Evolutionary conservation across 257 asterid genomes (phyloP), one percentile per base, ranked within the genome.

Genomic region (Haberlea rhodopensis): DNA sequence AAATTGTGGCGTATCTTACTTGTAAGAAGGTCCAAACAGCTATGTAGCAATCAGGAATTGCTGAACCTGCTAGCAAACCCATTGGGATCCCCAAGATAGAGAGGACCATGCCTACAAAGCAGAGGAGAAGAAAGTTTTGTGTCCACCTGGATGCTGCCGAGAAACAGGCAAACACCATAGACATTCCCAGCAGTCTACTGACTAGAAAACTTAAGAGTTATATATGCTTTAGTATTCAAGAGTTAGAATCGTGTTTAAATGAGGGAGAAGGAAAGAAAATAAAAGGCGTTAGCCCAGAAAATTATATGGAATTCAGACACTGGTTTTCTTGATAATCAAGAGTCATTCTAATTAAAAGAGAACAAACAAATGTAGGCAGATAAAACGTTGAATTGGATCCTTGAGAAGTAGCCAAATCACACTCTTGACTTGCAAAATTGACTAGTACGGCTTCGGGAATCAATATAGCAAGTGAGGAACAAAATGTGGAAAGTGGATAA

Each of bases 151-250:
- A 61, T 51, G 60, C 0, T 8, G 15, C 68, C 62, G 22, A 34
- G 21, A 51, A 53, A 27, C 55, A 52, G 23, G 31, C 31, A 51
- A 69, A 34, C 2, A 31, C 73, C 61, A 60, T 28, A 24, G 31
- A 60, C 29, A 34, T 25, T 21, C 60, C 55, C 68, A n/a, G 59
- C 13, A 60, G 29, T 24, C 13, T 15, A 32, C 62, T 8, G 6
- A 53, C 62, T 31, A 53, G 27, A 24, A 60, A 53, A 10, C 70
- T 65, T 18, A 26, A 59, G 27, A 32, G 23, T 31, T 31, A 31
- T 11, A 31, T 19, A 8, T 19, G 40, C 52, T 34, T 57, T 34
- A 59, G 52, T 18, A 57, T 57, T 25, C 45, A 28, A 20, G 5
- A 52, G 21, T 52, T 52, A 22, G 23, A 52, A 23, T 20, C 1